phyloP scores from a whole-genome alignment of 768 basidiomycete species.

The Hygrophoropsis aurantiaca region DNA sequence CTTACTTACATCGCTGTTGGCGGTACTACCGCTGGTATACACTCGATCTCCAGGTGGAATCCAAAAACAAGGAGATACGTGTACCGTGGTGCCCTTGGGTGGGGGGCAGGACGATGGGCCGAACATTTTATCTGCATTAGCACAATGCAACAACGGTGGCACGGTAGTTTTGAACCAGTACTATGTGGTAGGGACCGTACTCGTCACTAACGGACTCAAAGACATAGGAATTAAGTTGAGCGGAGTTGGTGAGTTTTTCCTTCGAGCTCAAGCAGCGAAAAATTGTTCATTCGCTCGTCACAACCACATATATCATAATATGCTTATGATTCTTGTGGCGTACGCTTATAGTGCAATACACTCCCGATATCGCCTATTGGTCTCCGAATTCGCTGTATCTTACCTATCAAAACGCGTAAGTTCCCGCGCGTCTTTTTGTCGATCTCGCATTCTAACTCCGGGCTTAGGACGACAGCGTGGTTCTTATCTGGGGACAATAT shows the following conservation, averaged over 20 bases:
- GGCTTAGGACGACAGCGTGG: slow-evolving; percentile 14
- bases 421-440: neutral
- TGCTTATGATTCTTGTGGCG: slow-evolving; percentile 18
- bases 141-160: slow-evolving; percentile 6
- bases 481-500: slow-evolving; percentile 10
- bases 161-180: slow-evolving; percentile 8
- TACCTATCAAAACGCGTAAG: slow-evolving; percentile 22
- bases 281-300: too few species aligned
- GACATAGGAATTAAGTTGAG: slow-evolving; percentile 24
- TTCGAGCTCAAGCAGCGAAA: too few species aligned
- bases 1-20: neutral
- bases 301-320: slow-evolving; percentile 3
- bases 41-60: neutral
- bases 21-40: neutral
- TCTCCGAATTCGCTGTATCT: slow-evolving; percentile 26
- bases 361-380: slow-evolving; percentile 32
- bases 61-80: neutral
- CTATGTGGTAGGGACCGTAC: slow-evolving; percentile 18
- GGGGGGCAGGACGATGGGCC: slow-evolving; percentile 10
- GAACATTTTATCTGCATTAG: slow-evolving; percentile 6
- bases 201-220: slow-evolving; percentile 20
- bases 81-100: slow-evolving; percentile 8
- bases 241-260: slow-evolving; percentile 18
- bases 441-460: neutral
- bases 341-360: slow-evolving; percentile 11